These are phyloP conservation scores for Sclerotinia subarctica DNA, from an alignment of 2,329 filamentous ascomycete genomes.

Conservation along the genomic window DNA sequence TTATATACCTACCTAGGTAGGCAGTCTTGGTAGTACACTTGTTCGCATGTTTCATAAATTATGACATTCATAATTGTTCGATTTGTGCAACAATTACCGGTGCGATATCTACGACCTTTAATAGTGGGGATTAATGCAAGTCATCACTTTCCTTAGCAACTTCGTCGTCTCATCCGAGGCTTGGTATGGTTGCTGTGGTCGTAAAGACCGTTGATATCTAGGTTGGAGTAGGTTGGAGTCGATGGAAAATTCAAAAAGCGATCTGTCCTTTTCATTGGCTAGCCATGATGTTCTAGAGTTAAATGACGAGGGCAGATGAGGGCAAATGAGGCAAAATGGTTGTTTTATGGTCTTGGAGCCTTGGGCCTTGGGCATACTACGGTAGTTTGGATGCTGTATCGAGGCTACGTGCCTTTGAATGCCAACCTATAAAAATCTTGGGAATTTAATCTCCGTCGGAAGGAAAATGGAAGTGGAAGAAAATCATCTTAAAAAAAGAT, in stretches of 20 bases:
- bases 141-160: not conserved
- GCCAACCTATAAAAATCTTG: not conserved
- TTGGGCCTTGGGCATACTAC: not conserved
- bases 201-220: conserved; percentile 4
- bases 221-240: not conserved
- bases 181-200: not conserved
- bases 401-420: not conserved
- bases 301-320: not conserved
- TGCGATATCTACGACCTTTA: not conserved
- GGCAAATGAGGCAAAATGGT: not conserved
- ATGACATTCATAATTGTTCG: not conserved
- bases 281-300: not conserved
- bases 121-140: not conserved
- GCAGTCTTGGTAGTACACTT: no score
- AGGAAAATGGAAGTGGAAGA: conserved; percentile 2
- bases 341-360: not conserved
- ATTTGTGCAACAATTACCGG: not conserved
- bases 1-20: no score
- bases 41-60: not conserved
- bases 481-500: not conserved
- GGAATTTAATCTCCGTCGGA: conserved; percentile 6
- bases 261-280: conserved; percentile 6
- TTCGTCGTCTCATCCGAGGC: not conserved
- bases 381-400: not conserved
- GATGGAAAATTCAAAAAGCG: not conserved